Evolutionary conservation across 2,329 filamentous ascomycete species (phyloP), one percentile per base, ranked within the genome.

Genomic region (Neophaeococcomyces mojaviensis): DNA sequence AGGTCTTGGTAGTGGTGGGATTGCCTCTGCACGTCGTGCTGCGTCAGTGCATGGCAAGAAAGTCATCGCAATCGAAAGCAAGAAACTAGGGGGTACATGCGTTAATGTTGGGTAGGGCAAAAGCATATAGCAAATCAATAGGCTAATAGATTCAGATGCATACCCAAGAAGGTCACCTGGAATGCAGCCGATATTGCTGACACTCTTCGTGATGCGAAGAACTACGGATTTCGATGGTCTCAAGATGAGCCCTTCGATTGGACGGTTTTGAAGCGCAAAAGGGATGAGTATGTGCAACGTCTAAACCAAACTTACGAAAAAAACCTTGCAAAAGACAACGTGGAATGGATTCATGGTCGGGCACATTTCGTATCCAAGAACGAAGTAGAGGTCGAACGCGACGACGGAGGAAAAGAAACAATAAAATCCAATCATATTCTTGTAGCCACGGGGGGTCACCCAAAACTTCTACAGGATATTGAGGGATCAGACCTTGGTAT

Each of bases 91-190:
- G 18, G 70, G 68, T 40, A 69, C 65, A 24, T 73, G 70, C 57
- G 70, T 75, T 44, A 74, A 74, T 55, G 72, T 74, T 53, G 72
- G 69, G 70, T 72, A 37, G 61, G 54, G 66, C 57, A 31, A 35
- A 15, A 12, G 26, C 22, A 13, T 13, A 16, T 26, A 24, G 32
- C 6, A 8, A 35, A 2, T 16, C 8, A 12, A 5, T 24, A 36
- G 12, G 26, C 10, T 31, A 19, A 10, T 9, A 24, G n/a, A 18
- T 15, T 24, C 40, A 71, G 72, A 43, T 74, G 70, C 49, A 67
- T 73, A 10, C 70, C 70, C 26, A 73, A 73, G 58, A 73, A 72
- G 49, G 70, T 72, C 61, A 71, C 69, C 37, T 72, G 68, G 68
- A 71, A 72, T 56, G 69, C 71, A 47, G 68, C 69, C 3, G 65